phyloP scores from a whole-genome alignment of 768 basidiomycete species.

The Hydnum rufescens region DNA sequence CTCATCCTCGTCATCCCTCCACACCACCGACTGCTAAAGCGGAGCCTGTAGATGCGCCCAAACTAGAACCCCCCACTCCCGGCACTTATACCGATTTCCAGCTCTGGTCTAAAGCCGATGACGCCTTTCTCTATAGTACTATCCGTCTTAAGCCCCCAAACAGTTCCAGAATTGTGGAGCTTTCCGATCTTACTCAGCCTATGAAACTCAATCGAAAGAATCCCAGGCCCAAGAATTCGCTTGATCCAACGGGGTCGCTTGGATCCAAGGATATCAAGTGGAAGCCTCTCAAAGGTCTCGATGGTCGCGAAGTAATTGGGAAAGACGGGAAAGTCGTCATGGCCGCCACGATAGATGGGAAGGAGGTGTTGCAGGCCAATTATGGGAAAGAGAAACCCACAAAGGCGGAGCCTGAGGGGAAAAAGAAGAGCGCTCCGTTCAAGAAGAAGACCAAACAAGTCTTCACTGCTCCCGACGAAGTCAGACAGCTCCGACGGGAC shows the following conservation, averaged over 20 bases:
- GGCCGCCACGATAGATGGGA: conserved; percentile 54
- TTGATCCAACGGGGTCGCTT: background rate
- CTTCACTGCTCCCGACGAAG: conserved; percentile 59
- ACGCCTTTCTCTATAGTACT: background rate
- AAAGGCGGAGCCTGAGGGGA: conserved; percentile 13
- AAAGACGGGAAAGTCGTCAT: conserved; percentile 57
- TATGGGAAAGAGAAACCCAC: conserved; percentile 25
- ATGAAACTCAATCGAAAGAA: conserved; percentile 83
- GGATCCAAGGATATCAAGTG: conserved; percentile 1
- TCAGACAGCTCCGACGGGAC: conserved; percentile 59
- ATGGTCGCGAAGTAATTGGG: conserved; percentile 71
- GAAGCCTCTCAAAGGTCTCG: conserved; percentile 27
- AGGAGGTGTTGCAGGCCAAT: conserved; percentile 23
- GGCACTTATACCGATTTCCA: background rate
- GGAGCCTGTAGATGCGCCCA: background rate
- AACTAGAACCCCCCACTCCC: background rate
- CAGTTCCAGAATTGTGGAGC: conserved; percentile 25
- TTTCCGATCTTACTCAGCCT: conserved; percentile 46
- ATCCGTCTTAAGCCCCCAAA: conserved; percentile 1
- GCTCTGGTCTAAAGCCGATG: background rate
- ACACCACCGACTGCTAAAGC: background rate
- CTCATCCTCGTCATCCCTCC: background rate
- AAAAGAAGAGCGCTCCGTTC: conserved; percentile 43
- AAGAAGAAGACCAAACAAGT: conserved; percentile 74
- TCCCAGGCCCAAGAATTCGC: conserved; percentile 20